Base-by-base conservation (phyloP, 164 flowering plant genomes). In the Aristolochia fimbriata region DNA sequence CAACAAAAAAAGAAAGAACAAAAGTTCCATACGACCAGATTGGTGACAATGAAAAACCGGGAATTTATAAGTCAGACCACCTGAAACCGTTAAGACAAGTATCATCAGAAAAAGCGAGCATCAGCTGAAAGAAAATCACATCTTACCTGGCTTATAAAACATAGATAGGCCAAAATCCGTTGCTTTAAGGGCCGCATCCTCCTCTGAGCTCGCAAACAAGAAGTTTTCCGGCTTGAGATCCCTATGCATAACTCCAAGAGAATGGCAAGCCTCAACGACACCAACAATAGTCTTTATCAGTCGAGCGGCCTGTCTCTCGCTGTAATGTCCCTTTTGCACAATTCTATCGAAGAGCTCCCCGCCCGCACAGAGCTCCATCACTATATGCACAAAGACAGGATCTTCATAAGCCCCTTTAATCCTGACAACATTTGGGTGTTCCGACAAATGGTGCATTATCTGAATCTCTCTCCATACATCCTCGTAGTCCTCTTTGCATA, bases 201-300 rank as follows among this genome's bases (percentile, higher is more conserved):
- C 97, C 41, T 70, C 78, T 25, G 75, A 25, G 19, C 64, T 69
- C 62, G 73, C 76, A 57, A 91, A 86, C 78, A 91, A 74, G 80
- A 91, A 91, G 67, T 91, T 91, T 82, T 91, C 98, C 43, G 98
- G 98, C 80, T 91, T 91, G 60, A 91, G 81, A 69, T 90, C 97
- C 48, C 97, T 71, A 73, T 90, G 97, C 87, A 90, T 83, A 24
- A 90, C 97, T 22, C 97, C 97, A 58, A 88, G 85, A 47, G 96
- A 85, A 66, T 91, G 98, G 65, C 98, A 91, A 43, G 76, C 81
- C 77, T 91, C 91, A 20, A 91, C 92, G 27, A 91, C 98, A 2
- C 82, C 83, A 24, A 87, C 86, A 65, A 91, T 86, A 0, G 83
- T 81, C 73, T 85, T 85, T 56, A 86, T 83, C 60, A 87, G 63